phyloP scores from a whole-genome alignment of 768 basidiomycete genomes.

The Pleurotus pulmonarius region DNA sequence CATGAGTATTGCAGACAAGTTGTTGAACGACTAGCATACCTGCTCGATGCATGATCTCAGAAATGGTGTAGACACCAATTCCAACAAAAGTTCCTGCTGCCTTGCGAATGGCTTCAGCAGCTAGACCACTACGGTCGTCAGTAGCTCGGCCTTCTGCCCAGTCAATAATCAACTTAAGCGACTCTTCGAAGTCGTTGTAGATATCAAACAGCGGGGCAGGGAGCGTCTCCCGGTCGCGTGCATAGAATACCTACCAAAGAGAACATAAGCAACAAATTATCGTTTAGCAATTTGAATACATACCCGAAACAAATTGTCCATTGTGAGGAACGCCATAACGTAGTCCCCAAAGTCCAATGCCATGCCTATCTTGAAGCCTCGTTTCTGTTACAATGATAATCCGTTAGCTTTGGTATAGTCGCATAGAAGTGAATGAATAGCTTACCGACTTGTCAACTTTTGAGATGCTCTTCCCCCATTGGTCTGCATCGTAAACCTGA shows the following conservation, averaged over 20 bases:
- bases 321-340: slow-evolving; percentile 6
- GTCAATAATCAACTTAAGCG: not conserved
- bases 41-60: not conserved
- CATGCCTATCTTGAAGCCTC: slow-evolving; percentile 9
- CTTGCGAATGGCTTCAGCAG: slow-evolving; percentile 4
- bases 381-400: not conserved
- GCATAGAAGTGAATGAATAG: no score
- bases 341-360: slow-evolving; percentile 9
- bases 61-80: slow-evolving; percentile 10
- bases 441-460: slow-evolving; percentile 1
- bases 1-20: not conserved
- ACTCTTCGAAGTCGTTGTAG: not conserved
- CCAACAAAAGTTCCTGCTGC: slow-evolving; percentile 2
- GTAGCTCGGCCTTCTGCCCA: slow-evolving; percentile 5
- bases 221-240: not conserved
- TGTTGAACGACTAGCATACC: not conserved
- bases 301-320: slow-evolving; percentile 8
- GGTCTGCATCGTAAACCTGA: not conserved
- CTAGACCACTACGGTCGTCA: not conserved
- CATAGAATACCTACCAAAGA: not conserved
- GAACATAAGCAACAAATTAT: not conserved
- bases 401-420: no score
- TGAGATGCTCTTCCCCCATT: not conserved
- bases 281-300: not conserved
- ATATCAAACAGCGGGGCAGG: not conserved